Base-by-base conservation (phyloP, 2,329 filamentous ascomycete species). In the Blastomyces emzantsi region DNA sequence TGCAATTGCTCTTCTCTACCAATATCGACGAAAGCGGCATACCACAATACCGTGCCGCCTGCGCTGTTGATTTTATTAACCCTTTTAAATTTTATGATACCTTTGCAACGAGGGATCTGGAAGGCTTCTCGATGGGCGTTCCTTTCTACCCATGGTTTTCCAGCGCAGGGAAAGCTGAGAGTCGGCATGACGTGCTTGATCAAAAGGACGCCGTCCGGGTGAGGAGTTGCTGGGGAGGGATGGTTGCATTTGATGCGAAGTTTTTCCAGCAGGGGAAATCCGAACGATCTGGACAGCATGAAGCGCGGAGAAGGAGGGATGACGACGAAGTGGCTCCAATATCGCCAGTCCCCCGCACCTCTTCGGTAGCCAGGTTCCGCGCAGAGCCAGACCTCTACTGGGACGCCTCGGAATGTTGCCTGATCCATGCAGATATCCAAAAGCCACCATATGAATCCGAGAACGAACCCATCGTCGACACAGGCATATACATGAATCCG, bases 51-150 rank as follows among this genome's bases (percentile, higher is more conserved):
- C 83, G 87, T 13, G 86, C 88, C 3, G 87, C 87, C 2, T 92
- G 89, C 70, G 87, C 87, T 0, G 80, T 89, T n/a, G 89, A 92
- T 76, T 91, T 88, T 70, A 85, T 87, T 70, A 85, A 86, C 66
- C 85, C 87, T 0, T 85, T 90, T 75, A 87, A 89, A 66, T 90
- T 88, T 71, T 92, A 92, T 73, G 89, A 92, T 73, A 86, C 87
- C 0, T 91, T 88, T 74, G 89, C 89, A 1, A 87, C 86, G 36
- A 81, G 89, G 25, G 89, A 92, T 70, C 75, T 83, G 2, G 86
- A 90, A 68, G 88, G 88, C 0, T 87, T 83, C 70, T 82, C 83
- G 36, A 84, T 87, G 70, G 89, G 88, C 1, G 75, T 90, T 2
- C 87, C 88, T 0, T 85, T 90, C 71, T 92, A 83, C 70, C 89